Percentiles rank a stretch among this genome's conserved stretches.
phyloP scores from a whole-genome alignment of 768 basidiomycete genomes.

The Leccinum subgranulosum region DNA sequence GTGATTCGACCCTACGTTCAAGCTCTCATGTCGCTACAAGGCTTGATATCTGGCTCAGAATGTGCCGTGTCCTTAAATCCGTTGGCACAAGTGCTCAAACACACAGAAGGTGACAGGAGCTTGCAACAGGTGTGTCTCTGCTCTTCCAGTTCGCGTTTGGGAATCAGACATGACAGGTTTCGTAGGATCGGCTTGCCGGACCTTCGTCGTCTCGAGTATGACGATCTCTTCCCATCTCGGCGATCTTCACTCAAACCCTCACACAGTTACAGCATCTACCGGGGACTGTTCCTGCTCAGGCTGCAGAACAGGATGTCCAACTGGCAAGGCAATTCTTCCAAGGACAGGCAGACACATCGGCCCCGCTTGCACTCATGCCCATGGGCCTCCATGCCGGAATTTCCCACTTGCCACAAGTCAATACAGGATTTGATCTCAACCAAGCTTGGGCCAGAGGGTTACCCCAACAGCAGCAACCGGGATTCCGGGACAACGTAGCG shows the following conservation, averaged over 20 bases:
- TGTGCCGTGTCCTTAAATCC: conserved; percentile 85
- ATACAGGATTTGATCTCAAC: conserved; percentile 37
- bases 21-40: conserved; percentile 61
- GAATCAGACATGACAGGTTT: neutral
- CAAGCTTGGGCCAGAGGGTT: conserved; percentile 56
- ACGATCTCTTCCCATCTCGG: neutral
- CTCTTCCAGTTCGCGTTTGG: neutral
- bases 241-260: neutral
- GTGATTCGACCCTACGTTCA: conserved; percentile 11
- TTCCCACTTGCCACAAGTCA: conserved; percentile 20
- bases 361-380: conserved; percentile 31
- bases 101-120: conserved; percentile 85
- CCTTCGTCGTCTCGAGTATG: conserved; percentile 69
- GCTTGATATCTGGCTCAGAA: conserved; percentile 84
- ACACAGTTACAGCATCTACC: conserved; percentile 74
- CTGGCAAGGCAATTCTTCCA: conserved; percentile 83
- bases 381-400: conserved; percentile 33
- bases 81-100: conserved; percentile 84
- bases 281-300: conserved; percentile 44
- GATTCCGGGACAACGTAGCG: conserved; percentile 33
- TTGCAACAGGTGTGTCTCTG: conserved; percentile 66
- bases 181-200: conserved; percentile 70
- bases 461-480: conserved; percentile 39
- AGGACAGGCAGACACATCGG: conserved; percentile 32
- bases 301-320: conserved; percentile 64